These are phyloP conservation scores for Pichia deserticola DNA, from an alignment of 805 yeast genomes.

Conservation along the genomic window DNA sequence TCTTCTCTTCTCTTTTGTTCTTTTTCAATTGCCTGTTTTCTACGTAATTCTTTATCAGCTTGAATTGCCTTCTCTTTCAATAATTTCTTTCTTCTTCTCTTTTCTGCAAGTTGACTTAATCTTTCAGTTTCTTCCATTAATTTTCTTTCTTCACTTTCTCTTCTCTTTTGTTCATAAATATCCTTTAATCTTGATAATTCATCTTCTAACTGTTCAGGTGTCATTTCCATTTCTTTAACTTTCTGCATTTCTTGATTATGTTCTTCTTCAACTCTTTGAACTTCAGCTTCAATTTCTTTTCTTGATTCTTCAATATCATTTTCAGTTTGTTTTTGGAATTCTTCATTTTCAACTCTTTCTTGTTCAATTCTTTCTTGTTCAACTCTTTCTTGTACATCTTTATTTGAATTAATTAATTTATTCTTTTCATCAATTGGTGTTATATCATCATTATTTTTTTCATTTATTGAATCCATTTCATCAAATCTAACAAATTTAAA, in stretches of 20 bases:
- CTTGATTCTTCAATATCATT: conserved; percentile 17
- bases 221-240: conserved; percentile 13
- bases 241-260: conserved; percentile 18
- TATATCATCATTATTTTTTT: conserved; percentile 8
- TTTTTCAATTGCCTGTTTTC: conserved; percentile 23
- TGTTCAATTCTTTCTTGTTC: neutral
- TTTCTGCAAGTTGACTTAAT: conserved; percentile 24
- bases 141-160: conserved; percentile 12
- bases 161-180: conserved; percentile 11
- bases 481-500: conserved; percentile 27
- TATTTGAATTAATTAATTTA: conserved; percentile 19
- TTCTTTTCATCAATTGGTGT: conserved; percentile 10
- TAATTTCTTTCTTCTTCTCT: conserved; percentile 19
- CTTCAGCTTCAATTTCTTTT: conserved; percentile 27
- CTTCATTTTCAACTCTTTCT: conserved; percentile 12
- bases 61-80: conserved; percentile 14
- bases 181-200: conserved; percentile 25
- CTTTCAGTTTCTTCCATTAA: conserved; percentile 24
- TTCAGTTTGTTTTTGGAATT: neutral
- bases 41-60: conserved; percentile 15
- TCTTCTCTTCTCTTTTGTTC: conserved; percentile 24
- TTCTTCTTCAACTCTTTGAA: conserved; percentile 7
- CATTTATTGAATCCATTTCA: conserved; percentile 19
- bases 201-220: neutral
- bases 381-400: neutral